Conservation (phyloP, 116 monocot species). For the Posidonia oceanica region DNA sequence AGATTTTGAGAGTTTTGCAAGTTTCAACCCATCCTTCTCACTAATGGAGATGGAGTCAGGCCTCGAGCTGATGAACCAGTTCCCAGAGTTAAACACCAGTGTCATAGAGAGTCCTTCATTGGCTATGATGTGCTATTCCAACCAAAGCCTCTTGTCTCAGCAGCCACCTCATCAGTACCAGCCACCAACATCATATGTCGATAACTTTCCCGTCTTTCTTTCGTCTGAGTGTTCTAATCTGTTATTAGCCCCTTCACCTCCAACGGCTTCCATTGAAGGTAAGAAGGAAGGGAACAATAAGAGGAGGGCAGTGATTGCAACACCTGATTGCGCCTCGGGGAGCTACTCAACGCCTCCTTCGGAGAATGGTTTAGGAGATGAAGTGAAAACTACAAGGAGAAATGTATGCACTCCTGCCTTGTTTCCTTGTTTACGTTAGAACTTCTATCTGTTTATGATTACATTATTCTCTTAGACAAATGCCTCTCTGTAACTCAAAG, state of each 20-base stretch:
- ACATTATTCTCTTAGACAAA: no score
- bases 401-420: background rate
- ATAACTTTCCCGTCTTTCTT: background rate
- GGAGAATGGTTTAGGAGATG: background rate
- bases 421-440: background rate
- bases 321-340: background rate
- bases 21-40: slow-evolving; percentile 13
- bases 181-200: background rate
- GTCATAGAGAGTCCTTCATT: slow-evolving; percentile 1
- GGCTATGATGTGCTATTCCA: slow-evolving; percentile 7
- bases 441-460: background rate
- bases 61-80: slow-evolving; percentile 27
- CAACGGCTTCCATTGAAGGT: background rate
- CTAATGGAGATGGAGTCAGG: slow-evolving; percentile 25
- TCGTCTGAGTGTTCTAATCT: background rate
- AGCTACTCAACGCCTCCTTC: background rate
- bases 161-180: background rate
- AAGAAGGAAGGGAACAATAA: background rate
- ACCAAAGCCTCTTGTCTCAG: slow-evolving; percentile 8
- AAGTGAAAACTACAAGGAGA: background rate
- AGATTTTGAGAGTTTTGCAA: slow-evolving; percentile 11
- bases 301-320: background rate
- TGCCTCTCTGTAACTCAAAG: background rate
- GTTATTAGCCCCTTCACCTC: no score
- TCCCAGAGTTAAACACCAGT: slow-evolving; percentile 12